Evolutionary conservation across 2,329 filamentous ascomycete species (phyloP), one percentile per base, ranked within the genome.

Genomic region (Cadophora sp.): DNA sequence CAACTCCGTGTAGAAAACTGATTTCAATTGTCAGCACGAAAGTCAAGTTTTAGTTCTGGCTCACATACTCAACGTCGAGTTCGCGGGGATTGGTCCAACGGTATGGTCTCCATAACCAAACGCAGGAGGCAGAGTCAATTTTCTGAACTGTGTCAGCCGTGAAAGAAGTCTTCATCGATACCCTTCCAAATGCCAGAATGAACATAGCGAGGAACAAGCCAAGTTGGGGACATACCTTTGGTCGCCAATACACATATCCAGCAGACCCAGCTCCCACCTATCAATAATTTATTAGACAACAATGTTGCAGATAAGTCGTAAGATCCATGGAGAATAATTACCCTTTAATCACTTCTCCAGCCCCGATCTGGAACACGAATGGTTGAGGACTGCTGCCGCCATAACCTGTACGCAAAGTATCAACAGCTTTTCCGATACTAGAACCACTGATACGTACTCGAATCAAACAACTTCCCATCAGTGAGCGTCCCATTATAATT

Each of bases 401-500:
- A 14, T 65, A 65, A 27, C 55, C 63, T 65, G 45, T 59, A 1
- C 33, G 7, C 4, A 20, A 20, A 8, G 22, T 9, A 8, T 56
- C 30, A 56, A 11, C 30, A 39, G 1, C n/a, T 3, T 11, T 56
- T 30, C 18, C 30, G 4, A 20, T 0, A 1, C 6, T 1, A 39
- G 18, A 27, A 16, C 13, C 18, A 20, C 3, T 8, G 39, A 59
- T 22, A 33, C 55, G 4, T 22, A 65, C 63, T 65, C 9, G 55
- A 59, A 60, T 65, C 63, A 41, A 65, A 65, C 14, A 53, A 4
- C 1, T 45, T 65, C n/a, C 63, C 63, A 65, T 65, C 41, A 6
- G 45, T 59, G 27, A 65, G 59, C 14, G 63, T 65, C n/a, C 63
- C 63, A 33, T 65, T 65, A 16, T 65, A 65, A 20, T 65, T 60